Percentiles rank a stretch among this genome's conserved stretches.
phyloP scores from a whole-genome alignment of 192 early-diverging fungal genomes.

The Neocallimastix lanati region DNA sequence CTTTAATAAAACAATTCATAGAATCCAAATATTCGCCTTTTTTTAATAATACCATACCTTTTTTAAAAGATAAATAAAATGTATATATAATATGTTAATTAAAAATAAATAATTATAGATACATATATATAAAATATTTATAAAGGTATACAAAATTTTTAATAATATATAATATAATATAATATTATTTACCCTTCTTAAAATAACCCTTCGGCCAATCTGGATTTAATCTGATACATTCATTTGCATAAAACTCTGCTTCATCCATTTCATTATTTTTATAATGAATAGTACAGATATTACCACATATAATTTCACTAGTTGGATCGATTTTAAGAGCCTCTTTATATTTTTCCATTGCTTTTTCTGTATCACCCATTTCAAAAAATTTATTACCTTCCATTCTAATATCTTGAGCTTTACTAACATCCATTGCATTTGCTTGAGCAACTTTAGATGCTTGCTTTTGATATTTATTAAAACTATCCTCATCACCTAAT shows the following conservation, averaged over 20 bases:
- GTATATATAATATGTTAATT: no score
- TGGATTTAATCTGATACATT: not conserved
- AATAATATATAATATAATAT: no score
- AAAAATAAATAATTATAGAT: no score
- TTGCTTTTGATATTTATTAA: not conserved
- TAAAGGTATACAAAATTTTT: no score
- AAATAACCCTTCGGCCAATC: not conserved
- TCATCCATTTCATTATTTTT: not conserved
- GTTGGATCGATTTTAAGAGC: not conserved
- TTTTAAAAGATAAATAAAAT: no score
- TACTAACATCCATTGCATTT: not conserved
- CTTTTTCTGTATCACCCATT: not conserved
- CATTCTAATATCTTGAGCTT: not conserved
- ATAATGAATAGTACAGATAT: not conserved
- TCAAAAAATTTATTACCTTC: not conserved
- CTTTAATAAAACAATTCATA: no score
- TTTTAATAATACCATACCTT: no score
- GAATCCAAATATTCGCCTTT: no score
- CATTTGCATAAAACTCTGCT: not conserved
- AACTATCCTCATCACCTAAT: not conserved
- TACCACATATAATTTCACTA: not conserved
- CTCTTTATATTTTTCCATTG: not conserved
- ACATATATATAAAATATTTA: no score
- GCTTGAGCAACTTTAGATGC: not conserved
- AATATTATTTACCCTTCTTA: not conserved